Evolutionary conservation across 2,329 filamentous ascomycete species (phyloP).

Genomic region (Colletotrichum destructivum): DNA sequence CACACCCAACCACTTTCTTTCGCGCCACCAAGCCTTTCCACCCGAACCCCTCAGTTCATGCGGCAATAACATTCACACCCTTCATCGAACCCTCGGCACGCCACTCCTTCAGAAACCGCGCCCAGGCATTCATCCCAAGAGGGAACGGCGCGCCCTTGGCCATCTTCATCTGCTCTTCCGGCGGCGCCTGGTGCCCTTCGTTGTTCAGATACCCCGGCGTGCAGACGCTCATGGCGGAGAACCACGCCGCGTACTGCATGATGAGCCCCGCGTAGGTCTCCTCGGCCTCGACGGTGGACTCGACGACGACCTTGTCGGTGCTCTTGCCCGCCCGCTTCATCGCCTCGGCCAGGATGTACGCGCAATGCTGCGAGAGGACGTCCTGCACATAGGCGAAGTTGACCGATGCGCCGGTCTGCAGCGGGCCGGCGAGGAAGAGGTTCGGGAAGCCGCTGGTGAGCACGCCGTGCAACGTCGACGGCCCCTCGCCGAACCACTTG

Average conservation of each 20-base stretch:
- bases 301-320: conserved; percentile 51
- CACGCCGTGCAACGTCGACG: conserved; percentile 68
- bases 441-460: conserved; percentile 68
- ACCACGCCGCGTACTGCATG: conserved; percentile 56
- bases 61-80: conserved; percentile 34
- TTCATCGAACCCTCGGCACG: conserved; percentile 49
- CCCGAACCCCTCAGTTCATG: background rate
- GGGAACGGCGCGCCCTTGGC: conserved; percentile 50
- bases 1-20: background rate
- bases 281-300: conserved; percentile 62
- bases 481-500: conserved; percentile 58
- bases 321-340: conserved; percentile 43
- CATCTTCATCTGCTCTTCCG: conserved; percentile 51
- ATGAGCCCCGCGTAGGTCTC: conserved; percentile 62
- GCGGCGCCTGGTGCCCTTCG: conserved; percentile 56
- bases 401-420: conserved; percentile 57
- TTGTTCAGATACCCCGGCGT: conserved; percentile 69
- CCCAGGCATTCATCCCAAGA: conserved; percentile 51
- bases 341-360: conserved; percentile 53
- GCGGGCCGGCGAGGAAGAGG: conserved; percentile 62
- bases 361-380: conserved; percentile 56
- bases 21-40: background rate
- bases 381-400: conserved; percentile 58
- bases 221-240: conserved; percentile 61
- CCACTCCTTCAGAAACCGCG: conserved; percentile 49